Base-by-base conservation (phyloP, 2,329 filamentous ascomycete genomes). In the Diaporthe humulicola region DNA sequence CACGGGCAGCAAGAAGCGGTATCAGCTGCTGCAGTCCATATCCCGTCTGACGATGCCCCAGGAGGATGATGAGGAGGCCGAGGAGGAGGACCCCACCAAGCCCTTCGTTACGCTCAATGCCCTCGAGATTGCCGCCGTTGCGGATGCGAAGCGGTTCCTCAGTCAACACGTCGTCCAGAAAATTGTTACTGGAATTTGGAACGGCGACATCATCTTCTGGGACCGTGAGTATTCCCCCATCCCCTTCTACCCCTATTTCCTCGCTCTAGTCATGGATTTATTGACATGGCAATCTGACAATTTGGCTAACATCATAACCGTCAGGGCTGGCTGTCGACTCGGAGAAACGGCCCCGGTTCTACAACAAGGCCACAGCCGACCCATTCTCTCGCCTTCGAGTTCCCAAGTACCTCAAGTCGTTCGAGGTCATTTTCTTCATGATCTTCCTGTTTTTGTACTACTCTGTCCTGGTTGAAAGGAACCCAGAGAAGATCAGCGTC, bases 181-280 rank as follows among this genome's bases (percentile, higher is more conserved):
- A 79, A 93, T 97, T 77, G 91, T 98, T 76, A 93, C 93, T 60
- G 93, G 93, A 66, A 94, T 98, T 71, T 97, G 95, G 95, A 91
- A 92, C 77, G 95, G 95, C 60, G 93, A 96, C 77, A 95, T 98
- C 75, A 90, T 96, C 50, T 97, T 97, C 82, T 98, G 95, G 95
- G 93, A 95, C 75, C 42, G 74, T 76, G 10, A n/a, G 74, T 74
- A 25, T n/a, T 50, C 12, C 17, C 14, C 12, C 12, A 3, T 3
- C 6, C 15, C n/a, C n/a, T 1, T 9, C 22, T 7, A n/a, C 10
- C 7, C 0, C n/a, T 2, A 4, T 66, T 52, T 9, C 22, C 1
- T 50, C 40, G 25, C 14, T 19, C 19, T 4, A 2, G 15, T 28
- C 52, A 17, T 15, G 8, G 2, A 14, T 19, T 14, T 4, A 14